Evolutionary conservation across 2,329 filamentous ascomycete species (phyloP).

Genomic region (Taxawa tesnikishii): DNA sequence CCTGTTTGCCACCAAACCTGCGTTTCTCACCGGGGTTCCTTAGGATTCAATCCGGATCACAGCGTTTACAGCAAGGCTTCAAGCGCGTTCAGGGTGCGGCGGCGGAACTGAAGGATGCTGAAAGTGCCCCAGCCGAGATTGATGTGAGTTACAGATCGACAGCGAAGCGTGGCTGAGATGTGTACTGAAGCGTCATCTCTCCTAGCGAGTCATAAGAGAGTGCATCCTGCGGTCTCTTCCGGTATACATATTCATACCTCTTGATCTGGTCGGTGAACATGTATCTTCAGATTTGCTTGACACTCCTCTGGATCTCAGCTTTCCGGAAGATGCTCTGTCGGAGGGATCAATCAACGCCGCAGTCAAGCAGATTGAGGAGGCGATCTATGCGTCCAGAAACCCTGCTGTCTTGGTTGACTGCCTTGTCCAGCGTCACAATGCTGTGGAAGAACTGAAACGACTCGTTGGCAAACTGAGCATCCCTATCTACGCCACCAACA

Average conservation of each 20-base stretch:
- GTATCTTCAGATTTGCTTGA: slow-evolving; percentile 24
- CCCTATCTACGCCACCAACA: slow-evolving; percentile 26
- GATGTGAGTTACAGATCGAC: slow-evolving; percentile 16
- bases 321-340: slow-evolving; percentile 14
- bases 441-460: slow-evolving; percentile 18
- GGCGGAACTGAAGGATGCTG: slow-evolving; percentile 27
- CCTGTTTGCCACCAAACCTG: not conserved
- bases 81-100: slow-evolving; percentile 23
- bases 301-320: slow-evolving; percentile 22
- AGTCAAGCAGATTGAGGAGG: slow-evolving; percentile 19
- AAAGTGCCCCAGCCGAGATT: slow-evolving; percentile 28
- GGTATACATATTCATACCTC: slow-evolving; percentile 32
- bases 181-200: slow-evolving; percentile 1
- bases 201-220: slow-evolving; percentile 25
- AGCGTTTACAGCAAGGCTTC: slow-evolving; percentile 28
- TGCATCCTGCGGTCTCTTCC: slow-evolving; percentile 28
- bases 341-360: slow-evolving; percentile 17
- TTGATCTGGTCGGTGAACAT: slow-evolving; percentile 25
- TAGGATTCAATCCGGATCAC: slow-evolving; percentile 27
- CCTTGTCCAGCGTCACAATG: slow-evolving; percentile 25
- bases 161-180: not conserved
- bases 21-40: slow-evolving; percentile 2
- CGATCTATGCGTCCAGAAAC: slow-evolving; percentile 21
- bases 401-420: slow-evolving; percentile 27
- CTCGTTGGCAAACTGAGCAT: slow-evolving; percentile 22